Evolutionary conservation across 2,329 filamentous ascomycete species (phyloP).

Genomic region (Metarhizium guizhouense): DNA sequence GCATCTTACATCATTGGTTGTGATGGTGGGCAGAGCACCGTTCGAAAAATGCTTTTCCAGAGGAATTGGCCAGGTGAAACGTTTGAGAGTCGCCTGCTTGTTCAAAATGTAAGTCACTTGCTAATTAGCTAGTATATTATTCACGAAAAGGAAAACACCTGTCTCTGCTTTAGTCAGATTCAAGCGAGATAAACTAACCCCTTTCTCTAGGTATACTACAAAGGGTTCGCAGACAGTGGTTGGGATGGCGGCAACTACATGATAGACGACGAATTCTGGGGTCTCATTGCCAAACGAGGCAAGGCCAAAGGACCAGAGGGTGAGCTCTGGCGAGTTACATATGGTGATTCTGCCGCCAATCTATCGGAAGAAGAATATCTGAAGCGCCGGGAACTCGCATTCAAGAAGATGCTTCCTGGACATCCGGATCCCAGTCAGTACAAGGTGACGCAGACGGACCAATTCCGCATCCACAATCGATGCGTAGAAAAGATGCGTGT

Average conservation of each 20-base stretch:
- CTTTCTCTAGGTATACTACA: constrained; percentile 25
- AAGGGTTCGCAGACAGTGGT: constrained; percentile 34
- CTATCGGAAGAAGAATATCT: constrained; percentile 28
- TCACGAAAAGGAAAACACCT: neutral
- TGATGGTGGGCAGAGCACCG: constrained; percentile 34
- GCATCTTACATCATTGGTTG: constrained; percentile 37
- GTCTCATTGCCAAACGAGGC: constrained; percentile 41
- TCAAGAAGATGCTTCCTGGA: constrained; percentile 40
- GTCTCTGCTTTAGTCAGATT: too few species aligned
- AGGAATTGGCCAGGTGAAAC: constrained; percentile 37
- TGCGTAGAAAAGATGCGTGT: constrained; percentile 37
- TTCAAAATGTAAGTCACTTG: constrained; percentile 33
- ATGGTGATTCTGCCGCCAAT: constrained; percentile 37
- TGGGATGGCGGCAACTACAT: constrained; percentile 41
- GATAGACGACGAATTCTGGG: constrained; percentile 42
- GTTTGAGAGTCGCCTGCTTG: constrained; percentile 39
- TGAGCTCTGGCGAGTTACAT: constrained; percentile 43
- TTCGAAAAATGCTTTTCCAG: constrained; percentile 29
- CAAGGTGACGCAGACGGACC: constrained; percentile 27
- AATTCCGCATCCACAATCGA: constrained; percentile 41
- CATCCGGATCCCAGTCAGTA: constrained; percentile 40
- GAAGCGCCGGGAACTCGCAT: constrained; percentile 5
- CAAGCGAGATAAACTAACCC: too few species aligned
- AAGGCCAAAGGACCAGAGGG: constrained; percentile 20
- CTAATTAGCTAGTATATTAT: neutral